phyloP scores from a whole-genome alignment of 257 asterid genomes.

The Rubia yunnanensis region DNA sequence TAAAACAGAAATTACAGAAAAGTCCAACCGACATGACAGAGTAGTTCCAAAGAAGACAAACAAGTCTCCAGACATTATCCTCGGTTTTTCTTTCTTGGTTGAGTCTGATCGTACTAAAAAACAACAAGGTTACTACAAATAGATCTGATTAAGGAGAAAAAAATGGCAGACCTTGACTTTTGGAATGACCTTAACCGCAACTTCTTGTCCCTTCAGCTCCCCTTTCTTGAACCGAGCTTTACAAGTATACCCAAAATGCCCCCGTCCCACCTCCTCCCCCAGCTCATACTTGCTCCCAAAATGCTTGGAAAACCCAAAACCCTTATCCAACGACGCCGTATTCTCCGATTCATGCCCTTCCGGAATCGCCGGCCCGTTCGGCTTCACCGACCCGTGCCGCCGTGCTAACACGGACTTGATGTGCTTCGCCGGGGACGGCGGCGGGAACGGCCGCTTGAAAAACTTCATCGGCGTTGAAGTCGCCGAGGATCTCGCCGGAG shows the following conservation, averaged over 20 bases:
- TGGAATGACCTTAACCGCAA: constrained; percentile 92
- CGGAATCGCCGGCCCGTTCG: constrained; percentile 54
- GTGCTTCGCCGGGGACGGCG: constrained; percentile 97
- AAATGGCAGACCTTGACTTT: constrained; percentile 62
- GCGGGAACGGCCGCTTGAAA: constrained; percentile 78
- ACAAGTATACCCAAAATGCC: constrained; percentile 95
- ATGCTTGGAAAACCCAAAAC: constrained; percentile 76
- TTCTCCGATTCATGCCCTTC: constrained; percentile 51
- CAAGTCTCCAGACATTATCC: background rate
- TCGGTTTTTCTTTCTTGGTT: background rate
- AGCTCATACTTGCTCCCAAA: constrained; percentile 69
- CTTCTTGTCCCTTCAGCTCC: constrained; percentile 69
- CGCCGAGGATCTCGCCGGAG: constrained; percentile 77
- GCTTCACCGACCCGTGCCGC: constrained; percentile 87
- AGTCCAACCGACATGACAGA: constrained; percentile 8
- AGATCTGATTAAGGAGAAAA: constrained; percentile 21
- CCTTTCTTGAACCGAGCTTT: constrained; percentile 82
- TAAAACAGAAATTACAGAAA: background rate
- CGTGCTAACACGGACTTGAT: constrained; percentile 72
- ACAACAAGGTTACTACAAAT: background rate
- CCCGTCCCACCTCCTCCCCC: constrained; percentile 93
- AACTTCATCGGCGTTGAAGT: constrained; percentile 64
- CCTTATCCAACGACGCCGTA: constrained; percentile 57
- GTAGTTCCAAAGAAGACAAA: constrained; percentile 1
- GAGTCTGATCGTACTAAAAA: background rate